Evolutionary conservation across 1,139 yeast species (phyloP).

Genomic region (Pichiaceae sp.): DNA sequence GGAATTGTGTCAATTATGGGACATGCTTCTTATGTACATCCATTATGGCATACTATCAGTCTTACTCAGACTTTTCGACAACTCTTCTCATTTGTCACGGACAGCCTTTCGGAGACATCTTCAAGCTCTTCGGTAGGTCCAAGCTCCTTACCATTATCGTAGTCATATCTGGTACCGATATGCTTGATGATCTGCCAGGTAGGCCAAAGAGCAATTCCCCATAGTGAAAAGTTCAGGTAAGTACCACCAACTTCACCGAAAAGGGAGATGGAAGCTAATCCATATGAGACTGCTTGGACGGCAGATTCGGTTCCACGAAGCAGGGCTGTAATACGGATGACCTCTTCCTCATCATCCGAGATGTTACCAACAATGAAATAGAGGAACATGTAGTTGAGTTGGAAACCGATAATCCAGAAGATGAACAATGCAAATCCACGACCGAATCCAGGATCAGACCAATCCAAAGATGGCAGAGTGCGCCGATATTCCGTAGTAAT

Average conservation of each 20-base stretch:
- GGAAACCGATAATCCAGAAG: constrained; percentile 4
- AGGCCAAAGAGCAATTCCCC: constrained; percentile 1
- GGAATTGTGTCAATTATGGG: too few species aligned
- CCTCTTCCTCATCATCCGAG: constrained; percentile 1
- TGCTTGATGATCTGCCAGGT: constrained; percentile 1
- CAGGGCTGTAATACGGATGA: constrained; percentile 2
- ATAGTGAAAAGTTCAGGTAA: neutral
- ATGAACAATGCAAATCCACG: constrained; percentile 7
- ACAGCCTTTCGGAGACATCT: constrained; percentile 27
- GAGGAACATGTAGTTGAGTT: constrained; percentile 2
- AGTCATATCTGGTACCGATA: constrained; percentile 1
- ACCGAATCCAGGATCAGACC: constrained; percentile 6
- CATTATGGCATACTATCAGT: too few species aligned
- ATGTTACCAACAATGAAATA: constrained; percentile 1
- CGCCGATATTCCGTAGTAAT: constrained; percentile 2
- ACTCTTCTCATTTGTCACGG: too few species aligned
- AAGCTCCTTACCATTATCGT: neutral
- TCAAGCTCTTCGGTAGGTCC: neutral
- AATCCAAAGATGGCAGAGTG: constrained; percentile 3
- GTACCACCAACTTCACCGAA: constrained; percentile 1
- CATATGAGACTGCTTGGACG: constrained; percentile 1
- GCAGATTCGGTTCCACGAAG: constrained; percentile 1
- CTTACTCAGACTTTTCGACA: too few species aligned
- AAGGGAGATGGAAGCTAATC: neutral
- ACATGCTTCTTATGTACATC: too few species aligned